Base-by-base conservation (phyloP, 257 asterid species). In the Perilla frutescens region DNA sequence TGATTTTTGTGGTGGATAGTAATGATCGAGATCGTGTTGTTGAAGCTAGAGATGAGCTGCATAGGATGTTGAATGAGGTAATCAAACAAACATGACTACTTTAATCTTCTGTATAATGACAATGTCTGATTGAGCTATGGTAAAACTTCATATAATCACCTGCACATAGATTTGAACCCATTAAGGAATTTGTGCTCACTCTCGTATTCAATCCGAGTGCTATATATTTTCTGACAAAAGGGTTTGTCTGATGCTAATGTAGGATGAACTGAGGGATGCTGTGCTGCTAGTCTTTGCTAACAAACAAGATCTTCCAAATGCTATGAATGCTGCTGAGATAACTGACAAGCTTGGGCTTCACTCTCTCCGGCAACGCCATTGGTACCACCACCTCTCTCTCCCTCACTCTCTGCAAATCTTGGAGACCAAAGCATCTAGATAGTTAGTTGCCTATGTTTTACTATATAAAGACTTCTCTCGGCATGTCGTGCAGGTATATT, bases 1-100 rank as follows among this genome's bases (percentile, higher is more conserved):
- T 90, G 70, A 90, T 90, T 71, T 90, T 90, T 66, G 96, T 90
- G 68, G 96, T 90, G 34, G 96, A 90, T 65, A 90, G 96, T 62
- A 90, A 90, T 73, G 96, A 90, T 77, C 83, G 96, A 37, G 96
- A 90, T 57, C 96, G 96, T 90, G 92, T 84, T 58, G 93, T 89
- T 84, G 96, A 89, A 80, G 96, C 96, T 48, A 87, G 96, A 79
- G 96, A 89, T 37, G 96, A 90, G 81, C 86, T 90, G 78, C 96
- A 90, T 74, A 83, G 96, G 67, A 90, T 90, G 96, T 74, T 90
- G 75, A 90, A 90, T 76, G 94, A 90, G 91, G 96, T 89, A 81
- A 63, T 56, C 20, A 36, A 43, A 36, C 31, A 6, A 43, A 36
- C 31, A 6, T 39, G 59, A 58, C 39, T 12, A 14, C 60, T 59